phyloP scores from a whole-genome alignment of 2,329 filamentous ascomycete species.

The Teratosphaeria viscida region DNA sequence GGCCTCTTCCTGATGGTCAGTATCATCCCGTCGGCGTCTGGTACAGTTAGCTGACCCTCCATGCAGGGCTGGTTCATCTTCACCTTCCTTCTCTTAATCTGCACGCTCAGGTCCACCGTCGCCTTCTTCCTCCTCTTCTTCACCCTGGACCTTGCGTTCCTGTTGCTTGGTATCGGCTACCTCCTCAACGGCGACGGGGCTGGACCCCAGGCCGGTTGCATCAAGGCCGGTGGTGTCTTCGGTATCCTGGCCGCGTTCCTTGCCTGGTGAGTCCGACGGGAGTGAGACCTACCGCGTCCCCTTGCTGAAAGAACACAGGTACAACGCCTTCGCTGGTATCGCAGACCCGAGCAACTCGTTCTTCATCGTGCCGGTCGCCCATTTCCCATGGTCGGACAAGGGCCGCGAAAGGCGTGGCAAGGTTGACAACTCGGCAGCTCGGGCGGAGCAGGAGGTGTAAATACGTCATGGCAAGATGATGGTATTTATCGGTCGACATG shows the following conservation, averaged over 20 bases:
- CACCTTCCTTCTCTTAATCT: conserved; percentile 45
- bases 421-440: conserved; percentile 33
- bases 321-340: conserved; percentile 45
- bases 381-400: conserved; percentile 90
- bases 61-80: conserved; percentile 29
- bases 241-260: conserved; percentile 43
- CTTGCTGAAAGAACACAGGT: conserved; percentile 16
- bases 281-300: neutral
- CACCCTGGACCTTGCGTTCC: conserved; percentile 48
- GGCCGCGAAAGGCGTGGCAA: conserved; percentile 48
- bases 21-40: neutral
- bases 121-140: conserved; percentile 49
- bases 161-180: conserved; percentile 46
- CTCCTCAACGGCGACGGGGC: conserved; percentile 32
- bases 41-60: neutral
- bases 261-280: conserved; percentile 31
- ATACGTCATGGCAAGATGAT: neutral
- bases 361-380: conserved; percentile 83
- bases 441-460: conserved; percentile 17
- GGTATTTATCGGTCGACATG: neutral
- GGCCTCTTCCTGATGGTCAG: conserved; percentile 47
- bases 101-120: conserved; percentile 46
- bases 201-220: conserved; percentile 33
- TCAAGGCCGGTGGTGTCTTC: conserved; percentile 44
- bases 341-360: conserved; percentile 56